Conservation (phyloP, 176 grass and related monocot species). For the Rhynchospora tenuis region DNA sequence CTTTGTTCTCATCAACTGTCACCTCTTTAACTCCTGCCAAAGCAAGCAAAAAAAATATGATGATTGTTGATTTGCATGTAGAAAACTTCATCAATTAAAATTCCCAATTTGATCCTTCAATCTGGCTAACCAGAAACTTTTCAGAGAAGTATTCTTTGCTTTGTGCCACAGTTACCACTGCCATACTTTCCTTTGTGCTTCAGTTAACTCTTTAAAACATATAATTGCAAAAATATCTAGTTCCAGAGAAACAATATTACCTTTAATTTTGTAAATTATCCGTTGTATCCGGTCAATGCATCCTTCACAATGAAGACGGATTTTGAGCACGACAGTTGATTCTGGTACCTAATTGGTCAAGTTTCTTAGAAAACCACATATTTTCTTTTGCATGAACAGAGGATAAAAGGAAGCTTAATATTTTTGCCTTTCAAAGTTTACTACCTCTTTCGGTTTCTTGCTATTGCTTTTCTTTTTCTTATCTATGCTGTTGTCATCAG, state of each 20-base stretch:
- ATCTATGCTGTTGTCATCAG: not conserved
- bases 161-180: too few species aligned
- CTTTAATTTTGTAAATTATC: slow-evolving; percentile 45
- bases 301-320: slow-evolving; percentile 52
- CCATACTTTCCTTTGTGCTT: too few species aligned
- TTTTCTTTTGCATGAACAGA: not conserved
- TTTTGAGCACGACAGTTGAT: slow-evolving; percentile 48
- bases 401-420: not conserved
- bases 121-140: not conserved
- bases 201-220: too few species aligned
- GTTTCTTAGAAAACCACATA: not conserved
- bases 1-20: slow-evolving; percentile 49
- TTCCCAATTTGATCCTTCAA: not conserved
- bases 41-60: not conserved
- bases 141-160: too few species aligned
- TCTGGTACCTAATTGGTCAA: slow-evolving; percentile 23
- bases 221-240: not conserved
- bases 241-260: slow-evolving; percentile 17
- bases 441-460: slow-evolving; percentile 40
- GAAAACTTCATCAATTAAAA: not conserved
- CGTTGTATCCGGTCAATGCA: slow-evolving; percentile 41
- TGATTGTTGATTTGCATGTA: not conserved
- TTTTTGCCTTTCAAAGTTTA: not conserved
- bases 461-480: slow-evolving; percentile 11
- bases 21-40: slow-evolving; percentile 70